These are phyloP conservation scores for Fusarium protoensiforme DNA, from an alignment of 2,329 filamentous ascomycete genomes.

Conservation along the genomic window DNA sequence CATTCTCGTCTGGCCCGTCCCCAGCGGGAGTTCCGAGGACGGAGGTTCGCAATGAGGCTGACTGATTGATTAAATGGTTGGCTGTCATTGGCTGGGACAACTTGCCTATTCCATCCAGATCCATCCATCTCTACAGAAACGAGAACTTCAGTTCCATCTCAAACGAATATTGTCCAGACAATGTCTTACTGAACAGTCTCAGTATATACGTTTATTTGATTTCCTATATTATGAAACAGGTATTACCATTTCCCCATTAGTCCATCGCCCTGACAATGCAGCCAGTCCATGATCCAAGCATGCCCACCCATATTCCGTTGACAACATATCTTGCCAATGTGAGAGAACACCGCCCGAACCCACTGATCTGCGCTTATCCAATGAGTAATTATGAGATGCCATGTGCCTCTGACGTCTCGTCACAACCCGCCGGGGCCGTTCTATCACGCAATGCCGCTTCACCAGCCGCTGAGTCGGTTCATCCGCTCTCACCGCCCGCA, in stretches of 20 bases:
- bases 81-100: conserved; percentile 25
- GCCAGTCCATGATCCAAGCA: conserved; percentile 15
- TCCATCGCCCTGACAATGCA: conserved; percentile 9
- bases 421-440: conserved; percentile 26
- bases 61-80: conserved; percentile 41
- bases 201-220: conserved; percentile 25
- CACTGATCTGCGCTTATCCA: conserved; percentile 7
- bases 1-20: conserved; percentile 1
- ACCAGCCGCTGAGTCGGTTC: conserved; percentile 26
- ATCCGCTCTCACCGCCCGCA: conserved; percentile 30
- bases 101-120: background rate
- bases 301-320: background rate
- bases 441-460: conserved; percentile 41
- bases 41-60: conserved; percentile 28
- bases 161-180: background rate
- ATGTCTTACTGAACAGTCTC: background rate
- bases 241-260: conserved; percentile 34
- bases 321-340: conserved; percentile 1
- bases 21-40: conserved; percentile 29
- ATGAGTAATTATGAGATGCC: conserved; percentile 11
- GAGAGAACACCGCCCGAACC: conserved; percentile 11
- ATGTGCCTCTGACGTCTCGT: conserved; percentile 25
- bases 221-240: conserved; percentile 6
- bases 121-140: background rate
- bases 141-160: background rate